Conservation (phyloP, 345 rosid species). For the Pistacia atlantica region DNA sequence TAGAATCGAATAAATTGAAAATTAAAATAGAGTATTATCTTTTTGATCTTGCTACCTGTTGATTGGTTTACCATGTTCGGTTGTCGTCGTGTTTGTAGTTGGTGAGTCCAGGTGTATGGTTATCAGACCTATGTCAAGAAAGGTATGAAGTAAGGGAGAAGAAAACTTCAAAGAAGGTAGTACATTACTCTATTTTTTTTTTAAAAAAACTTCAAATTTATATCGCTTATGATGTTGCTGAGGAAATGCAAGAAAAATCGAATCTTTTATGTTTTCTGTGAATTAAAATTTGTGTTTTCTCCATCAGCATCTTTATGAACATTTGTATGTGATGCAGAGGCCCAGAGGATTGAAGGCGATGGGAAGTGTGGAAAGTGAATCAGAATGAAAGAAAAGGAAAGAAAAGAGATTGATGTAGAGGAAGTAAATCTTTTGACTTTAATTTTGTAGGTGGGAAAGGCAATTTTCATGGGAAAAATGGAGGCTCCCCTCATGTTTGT, state of each 20-base stretch:
- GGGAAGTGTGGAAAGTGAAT: slow-evolving; percentile 67
- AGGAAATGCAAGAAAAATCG: neutral
- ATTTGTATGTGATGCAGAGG: slow-evolving; percentile 32
- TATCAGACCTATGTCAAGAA: slow-evolving; percentile 81
- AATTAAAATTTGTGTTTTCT: slow-evolving; percentile 1
- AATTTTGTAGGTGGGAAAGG: slow-evolving; percentile 17
- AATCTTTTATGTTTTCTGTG: neutral
- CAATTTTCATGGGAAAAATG: neutral
- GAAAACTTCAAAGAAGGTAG: slow-evolving; percentile 89
- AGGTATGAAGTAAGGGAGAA: slow-evolving; percentile 94
- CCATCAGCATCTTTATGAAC: neutral
- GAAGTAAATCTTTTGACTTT: neutral
- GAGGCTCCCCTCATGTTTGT: no score
- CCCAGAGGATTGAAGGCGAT: slow-evolving; percentile 71
- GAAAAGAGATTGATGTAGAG: neutral
- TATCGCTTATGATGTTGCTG: neutral
- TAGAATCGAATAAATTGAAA: neutral
- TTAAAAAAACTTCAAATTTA: neutral
- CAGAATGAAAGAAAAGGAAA: slow-evolving; percentile 28
- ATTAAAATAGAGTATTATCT: neutral
- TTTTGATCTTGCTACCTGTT: slow-evolving; percentile 3
- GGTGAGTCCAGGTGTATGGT: slow-evolving; percentile 93
- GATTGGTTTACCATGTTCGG: neutral
- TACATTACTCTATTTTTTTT: neutral
- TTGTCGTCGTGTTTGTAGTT: slow-evolving; percentile 45